These are phyloP conservation scores for Penicillium sclerotigenum DNA, from an alignment of 2,329 filamentous ascomycete genomes.

Conservation along the genomic window DNA sequence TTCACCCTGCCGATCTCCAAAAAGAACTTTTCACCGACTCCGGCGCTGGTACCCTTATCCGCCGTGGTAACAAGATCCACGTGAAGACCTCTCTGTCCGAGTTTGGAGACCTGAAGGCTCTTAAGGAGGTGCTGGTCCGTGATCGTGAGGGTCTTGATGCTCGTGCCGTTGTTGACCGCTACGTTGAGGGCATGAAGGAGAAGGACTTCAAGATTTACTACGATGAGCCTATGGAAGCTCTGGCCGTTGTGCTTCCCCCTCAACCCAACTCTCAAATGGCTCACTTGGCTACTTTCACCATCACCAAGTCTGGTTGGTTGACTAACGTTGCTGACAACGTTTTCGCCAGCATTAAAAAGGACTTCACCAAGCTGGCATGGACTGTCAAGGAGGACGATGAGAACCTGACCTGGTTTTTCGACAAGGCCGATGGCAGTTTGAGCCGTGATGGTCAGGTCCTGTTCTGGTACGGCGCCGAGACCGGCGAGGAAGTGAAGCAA, in stretches of 20 bases:
- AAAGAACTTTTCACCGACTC: constrained; percentile 97
- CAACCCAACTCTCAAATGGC: constrained; percentile 65
- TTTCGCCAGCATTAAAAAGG: constrained; percentile 89
- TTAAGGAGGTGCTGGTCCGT: constrained; percentile 78
- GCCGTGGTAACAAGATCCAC: constrained; percentile 84
- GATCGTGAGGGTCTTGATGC: constrained; percentile 80
- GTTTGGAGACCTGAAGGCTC: constrained; percentile 69
- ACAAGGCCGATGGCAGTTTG: constrained; percentile 91
- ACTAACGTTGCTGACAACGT: constrained; percentile 95
- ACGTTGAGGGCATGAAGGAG: constrained; percentile 72
- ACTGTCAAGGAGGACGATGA: constrained; percentile 95
- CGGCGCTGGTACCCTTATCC: constrained; percentile 87
- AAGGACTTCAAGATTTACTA: constrained; percentile 89
- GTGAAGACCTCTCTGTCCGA: constrained; percentile 68
- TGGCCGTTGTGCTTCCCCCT: constrained; percentile 82
- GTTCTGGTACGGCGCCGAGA: constrained; percentile 92
- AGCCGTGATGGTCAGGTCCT: constrained; percentile 82
- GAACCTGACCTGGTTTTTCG: constrained; percentile 97
- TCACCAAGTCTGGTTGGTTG: constrained; percentile 91
- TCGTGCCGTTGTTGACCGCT: constrained; percentile 78
- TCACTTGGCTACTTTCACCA: constrained; percentile 84
- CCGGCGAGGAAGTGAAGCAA: constrained; percentile 73
- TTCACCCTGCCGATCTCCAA: constrained; percentile 91
- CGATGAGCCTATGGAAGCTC: constrained; percentile 87
- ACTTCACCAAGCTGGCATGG: constrained; percentile 87